Conservation (phyloP, 2,329 filamentous ascomycete species). For the Aspergillus sojae region DNA sequence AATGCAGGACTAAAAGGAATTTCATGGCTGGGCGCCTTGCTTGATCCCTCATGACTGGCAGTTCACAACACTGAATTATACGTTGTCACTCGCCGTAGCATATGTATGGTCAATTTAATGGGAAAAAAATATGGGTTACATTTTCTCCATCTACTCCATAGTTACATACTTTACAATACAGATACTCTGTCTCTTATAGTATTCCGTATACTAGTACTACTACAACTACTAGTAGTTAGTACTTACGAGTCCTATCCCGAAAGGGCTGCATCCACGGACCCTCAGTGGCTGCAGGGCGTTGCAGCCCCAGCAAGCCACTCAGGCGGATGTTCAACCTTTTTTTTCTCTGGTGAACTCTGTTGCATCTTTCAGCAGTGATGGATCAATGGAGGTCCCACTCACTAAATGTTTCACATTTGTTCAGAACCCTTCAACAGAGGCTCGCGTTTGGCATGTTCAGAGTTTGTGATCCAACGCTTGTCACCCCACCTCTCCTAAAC, state of each 20-base stretch:
- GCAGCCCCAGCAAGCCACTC: constrained; percentile 3
- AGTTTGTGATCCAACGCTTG: constrained; percentile 4
- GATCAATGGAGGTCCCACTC: neutral
- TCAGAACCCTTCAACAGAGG: neutral
- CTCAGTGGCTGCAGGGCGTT: constrained; percentile 5
- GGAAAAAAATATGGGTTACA: neutral
- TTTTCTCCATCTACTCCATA: neutral
- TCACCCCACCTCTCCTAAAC: constrained; percentile 3
- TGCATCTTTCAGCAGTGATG: neutral
- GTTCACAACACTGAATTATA: neutral
- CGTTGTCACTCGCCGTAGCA: neutral
- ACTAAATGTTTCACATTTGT: neutral
- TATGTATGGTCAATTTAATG: neutral
- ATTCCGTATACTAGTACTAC: neutral
- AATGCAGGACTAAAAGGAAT: neutral
- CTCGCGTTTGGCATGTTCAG: neutral
- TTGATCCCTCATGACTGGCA: neutral
- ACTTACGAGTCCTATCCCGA: neutral
- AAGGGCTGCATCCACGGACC: constrained; percentile 1
- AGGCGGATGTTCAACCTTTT: neutral
- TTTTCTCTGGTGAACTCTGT: neutral
- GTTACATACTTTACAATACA: neutral
- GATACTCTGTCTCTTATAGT: neutral
- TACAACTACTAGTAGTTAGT: neutral
- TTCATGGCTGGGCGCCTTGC: neutral